Conservation (phyloP, 495 filamentous ascomycete species). For the Podospora anserina region DNA sequence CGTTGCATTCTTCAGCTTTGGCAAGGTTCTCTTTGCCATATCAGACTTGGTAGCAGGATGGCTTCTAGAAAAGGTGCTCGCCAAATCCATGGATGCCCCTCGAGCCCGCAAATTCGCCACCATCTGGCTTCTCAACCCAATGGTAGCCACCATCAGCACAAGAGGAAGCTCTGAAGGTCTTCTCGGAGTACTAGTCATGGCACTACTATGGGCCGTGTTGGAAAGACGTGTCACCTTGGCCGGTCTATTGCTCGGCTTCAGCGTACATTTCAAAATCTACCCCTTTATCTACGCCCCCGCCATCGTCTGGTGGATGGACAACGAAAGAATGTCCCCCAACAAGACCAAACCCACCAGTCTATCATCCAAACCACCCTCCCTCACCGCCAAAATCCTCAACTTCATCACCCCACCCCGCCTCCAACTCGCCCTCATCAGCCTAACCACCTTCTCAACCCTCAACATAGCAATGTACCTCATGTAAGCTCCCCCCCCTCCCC, state of each 20-base stretch:
- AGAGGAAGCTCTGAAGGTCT: constrained; percentile 90
- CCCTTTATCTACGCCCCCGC: constrained; percentile 90
- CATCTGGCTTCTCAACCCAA: constrained; percentile 93
- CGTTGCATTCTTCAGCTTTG: constrained; percentile 69
- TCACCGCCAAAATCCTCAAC: not conserved
- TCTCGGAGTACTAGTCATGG: constrained; percentile 76
- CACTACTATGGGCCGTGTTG: constrained; percentile 75
- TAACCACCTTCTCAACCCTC: constrained; percentile 65
- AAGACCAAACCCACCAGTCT: not conserved
- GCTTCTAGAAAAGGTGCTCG: constrained; percentile 56
- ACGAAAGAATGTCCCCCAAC: not conserved
- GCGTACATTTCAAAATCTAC: constrained; percentile 98
- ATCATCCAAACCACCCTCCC: not conserved
- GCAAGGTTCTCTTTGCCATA: constrained; percentile 81
- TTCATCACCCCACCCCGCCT: constrained; percentile 65
- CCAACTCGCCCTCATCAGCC: constrained; percentile 59
- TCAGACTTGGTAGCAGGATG: constrained; percentile 84
- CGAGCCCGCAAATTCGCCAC: constrained; percentile 67
- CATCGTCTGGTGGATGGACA: constrained; percentile 80
- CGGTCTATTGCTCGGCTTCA: constrained; percentile 72
- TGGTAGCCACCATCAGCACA: constrained; percentile 96
- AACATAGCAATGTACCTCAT: constrained; percentile 75
- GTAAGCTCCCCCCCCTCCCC: constrained; percentile 71
- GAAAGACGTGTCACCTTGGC: constrained; percentile 58
- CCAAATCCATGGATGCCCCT: constrained; percentile 25